A percentile compares a stretch with the other conserved stretches of the same genome.
Evolutionary conservation across 2,329 filamentous ascomycete genomes (phyloP).

Genomic region (Neospermospora avenae): DNA sequence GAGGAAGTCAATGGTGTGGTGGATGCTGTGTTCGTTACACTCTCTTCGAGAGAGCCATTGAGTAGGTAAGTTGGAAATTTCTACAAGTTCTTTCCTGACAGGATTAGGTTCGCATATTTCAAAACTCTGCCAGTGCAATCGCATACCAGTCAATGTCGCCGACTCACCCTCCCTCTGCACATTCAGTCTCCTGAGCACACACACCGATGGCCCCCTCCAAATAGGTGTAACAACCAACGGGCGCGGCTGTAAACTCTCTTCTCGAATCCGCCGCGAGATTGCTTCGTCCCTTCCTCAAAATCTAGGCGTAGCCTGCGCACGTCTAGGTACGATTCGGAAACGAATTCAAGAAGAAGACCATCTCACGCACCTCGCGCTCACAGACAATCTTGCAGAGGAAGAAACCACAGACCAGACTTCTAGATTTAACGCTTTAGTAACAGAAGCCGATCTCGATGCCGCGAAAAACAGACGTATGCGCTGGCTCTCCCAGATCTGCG

Average conservation of each 20-base stretch:
- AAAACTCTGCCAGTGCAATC: slow-evolving; percentile 67
- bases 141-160: slow-evolving; percentile 90
- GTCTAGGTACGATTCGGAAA: slow-evolving; percentile 69
- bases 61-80: slow-evolving; percentile 32
- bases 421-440: slow-evolving; percentile 79
- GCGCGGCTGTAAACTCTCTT: slow-evolving; percentile 88
- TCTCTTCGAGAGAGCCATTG: slow-evolving; percentile 45
- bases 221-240: slow-evolving; percentile 96
- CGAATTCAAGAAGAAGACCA: slow-evolving; percentile 74
- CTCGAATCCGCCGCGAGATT: slow-evolving; percentile 84
- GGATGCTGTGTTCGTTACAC: slow-evolving; percentile 88
- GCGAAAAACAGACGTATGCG: slow-evolving; percentile 79
- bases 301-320: slow-evolving; percentile 72
- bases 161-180: slow-evolving; percentile 85
- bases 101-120: slow-evolving; percentile 63
- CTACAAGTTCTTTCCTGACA: background rate
- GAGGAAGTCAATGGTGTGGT: slow-evolving; percentile 74
- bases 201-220: slow-evolving; percentile 87
- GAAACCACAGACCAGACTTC: slow-evolving; percentile 72
- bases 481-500: slow-evolving; percentile 94
- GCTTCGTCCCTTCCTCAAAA: slow-evolving; percentile 72
- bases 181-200: slow-evolving; percentile 84
- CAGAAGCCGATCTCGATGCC: slow-evolving; percentile 68
- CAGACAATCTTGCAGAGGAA: slow-evolving; percentile 41
- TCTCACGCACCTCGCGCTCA: slow-evolving; percentile 31